Base-by-base conservation (phyloP, 169 alveolate species). In the Plasmodium vivax region DNA sequence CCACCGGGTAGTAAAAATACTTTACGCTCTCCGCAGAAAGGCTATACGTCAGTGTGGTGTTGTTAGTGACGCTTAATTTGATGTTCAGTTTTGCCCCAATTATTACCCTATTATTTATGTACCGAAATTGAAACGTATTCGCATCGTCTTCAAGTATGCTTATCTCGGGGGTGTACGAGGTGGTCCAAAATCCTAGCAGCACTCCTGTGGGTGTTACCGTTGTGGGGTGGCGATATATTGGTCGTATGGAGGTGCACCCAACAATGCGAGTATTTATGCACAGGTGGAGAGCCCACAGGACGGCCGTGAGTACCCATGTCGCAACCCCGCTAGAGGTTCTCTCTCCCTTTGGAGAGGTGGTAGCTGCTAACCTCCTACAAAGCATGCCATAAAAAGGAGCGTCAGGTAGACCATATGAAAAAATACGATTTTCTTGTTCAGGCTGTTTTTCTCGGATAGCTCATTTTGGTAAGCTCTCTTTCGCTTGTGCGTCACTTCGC, bases 1-100 rank as follows among this genome's bases (percentile, higher is more conserved):
- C 97, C 12, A 96, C 83, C 12, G 97, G 97, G 74, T 93, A 96
- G 82, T 95, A 88, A 62, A 79, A 94, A 62, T 94, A 84, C 23
- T 85, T 62, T 27, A 92, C 96, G 51, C 83, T 84, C 41, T 92
- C 82, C n/a, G 97, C 83, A 27, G 85, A 41, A 71, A 88, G 94
- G 16, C 87, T 85, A 77, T 94, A 62, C 1, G 97, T 95, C 34
- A 95, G 93, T 30, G 95, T 72, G 3, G 97, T 81, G 19, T 90
- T 73, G 84, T 96, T 96, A 38, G 79, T 93, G 43, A 96, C 43
- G 6, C 82, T 74, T 30, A 96, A 32, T 38, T 72, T 58, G 19
- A 95, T 80, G 41, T 85, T 74, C 43, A 96, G 92, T 30, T 85
- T 85, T n/a, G 95, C 94, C 6, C 97, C 97, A n/a, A 96, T 95